Evolutionary conservation across 1,139 yeast species (phyloP).

Genomic region (Chernovozyma sophiae-reginae): DNA sequence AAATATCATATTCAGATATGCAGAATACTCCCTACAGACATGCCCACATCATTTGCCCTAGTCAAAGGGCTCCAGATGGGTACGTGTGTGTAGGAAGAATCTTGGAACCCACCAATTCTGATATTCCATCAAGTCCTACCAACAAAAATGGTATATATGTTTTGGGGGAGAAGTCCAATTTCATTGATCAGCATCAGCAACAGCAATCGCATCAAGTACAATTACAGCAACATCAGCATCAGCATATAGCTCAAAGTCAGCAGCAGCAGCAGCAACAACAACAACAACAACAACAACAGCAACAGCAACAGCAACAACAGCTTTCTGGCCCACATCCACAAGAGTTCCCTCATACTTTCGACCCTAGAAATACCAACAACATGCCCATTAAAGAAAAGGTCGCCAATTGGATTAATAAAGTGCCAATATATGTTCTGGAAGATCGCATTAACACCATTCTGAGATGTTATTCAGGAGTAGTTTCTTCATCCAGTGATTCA

Average conservation of each 20-base stretch:
- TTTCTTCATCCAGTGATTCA: slow-evolving; percentile 20
- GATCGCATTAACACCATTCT: slow-evolving; percentile 12
- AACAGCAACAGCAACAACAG: neutral
- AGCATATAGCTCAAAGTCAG: too few species aligned
- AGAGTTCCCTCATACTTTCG: slow-evolving; percentile 39
- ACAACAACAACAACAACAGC: neutral
- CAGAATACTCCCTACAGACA: slow-evolving; percentile 4
- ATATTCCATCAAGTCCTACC: slow-evolving; percentile 6
- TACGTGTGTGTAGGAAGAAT: slow-evolving; percentile 13
- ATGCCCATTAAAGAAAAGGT: slow-evolving; percentile 66
- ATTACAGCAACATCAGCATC: neutral
- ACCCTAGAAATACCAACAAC: slow-evolving; percentile 55
- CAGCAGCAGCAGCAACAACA: neutral
- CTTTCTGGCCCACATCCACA: neutral
- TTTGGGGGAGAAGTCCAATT: slow-evolving; percentile 5
- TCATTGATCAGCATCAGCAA: neutral
- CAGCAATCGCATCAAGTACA: neutral
- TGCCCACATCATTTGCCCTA: slow-evolving; percentile 13
- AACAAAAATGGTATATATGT: slow-evolving; percentile 8
- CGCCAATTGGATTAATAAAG: slow-evolving; percentile 51
- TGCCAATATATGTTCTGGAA: slow-evolving; percentile 39
- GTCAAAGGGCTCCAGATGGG: slow-evolving; percentile 13
- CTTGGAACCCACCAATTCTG: slow-evolving; percentile 9
- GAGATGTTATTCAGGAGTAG: slow-evolving; percentile 44
- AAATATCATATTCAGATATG: neutral